Percentiles rank a stretch among this genome's conserved stretches.
These are phyloP conservation scores for Pichia paraexigua DNA, from an alignment of 805 yeast genomes.

Conservation along the genomic window DNA sequence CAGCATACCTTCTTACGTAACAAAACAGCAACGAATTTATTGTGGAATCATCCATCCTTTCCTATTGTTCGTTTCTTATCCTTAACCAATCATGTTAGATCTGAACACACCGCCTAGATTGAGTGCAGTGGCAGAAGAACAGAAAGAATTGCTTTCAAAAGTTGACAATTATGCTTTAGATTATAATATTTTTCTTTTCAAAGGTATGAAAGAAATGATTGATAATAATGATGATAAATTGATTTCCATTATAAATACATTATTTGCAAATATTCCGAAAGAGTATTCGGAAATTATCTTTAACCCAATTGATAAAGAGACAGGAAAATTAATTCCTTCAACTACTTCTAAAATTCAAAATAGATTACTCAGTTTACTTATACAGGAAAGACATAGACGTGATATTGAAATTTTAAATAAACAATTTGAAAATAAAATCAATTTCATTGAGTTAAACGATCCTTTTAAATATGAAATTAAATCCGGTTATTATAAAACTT, in stretches of 20 bases:
- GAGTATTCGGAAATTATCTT: constrained; percentile 19
- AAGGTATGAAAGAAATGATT: constrained; percentile 24
- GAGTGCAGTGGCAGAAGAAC: constrained; percentile 9
- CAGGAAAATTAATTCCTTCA: constrained; percentile 15
- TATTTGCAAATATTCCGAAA: constrained; percentile 18
- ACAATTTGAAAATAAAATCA: constrained; percentile 16
- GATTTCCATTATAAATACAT: constrained; percentile 16
- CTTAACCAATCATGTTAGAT: not conserved
- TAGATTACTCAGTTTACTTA: constrained; percentile 25
- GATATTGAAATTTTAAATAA: constrained; percentile 24
- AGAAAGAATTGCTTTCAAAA: constrained; percentile 13
- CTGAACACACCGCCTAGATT: constrained; percentile 1
- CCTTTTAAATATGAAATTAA: constrained; percentile 29
- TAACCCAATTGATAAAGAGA: constrained; percentile 15
- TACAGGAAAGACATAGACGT: constrained; percentile 31
- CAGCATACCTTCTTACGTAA: not conserved
- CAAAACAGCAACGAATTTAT: too few relatives aligned
- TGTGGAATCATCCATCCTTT: not conserved
- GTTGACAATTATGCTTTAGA: constrained; percentile 33
- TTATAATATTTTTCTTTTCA: constrained; percentile 30
- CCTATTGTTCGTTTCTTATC: not conserved
- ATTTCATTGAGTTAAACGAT: constrained; percentile 19
- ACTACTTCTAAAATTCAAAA: constrained; percentile 29
- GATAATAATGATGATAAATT: constrained; percentile 15
- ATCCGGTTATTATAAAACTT: constrained; percentile 24